phyloP scores from a whole-genome alignment of 2,329 filamentous ascomycete genomes.

The Dactylonectria estremocensis region DNA sequence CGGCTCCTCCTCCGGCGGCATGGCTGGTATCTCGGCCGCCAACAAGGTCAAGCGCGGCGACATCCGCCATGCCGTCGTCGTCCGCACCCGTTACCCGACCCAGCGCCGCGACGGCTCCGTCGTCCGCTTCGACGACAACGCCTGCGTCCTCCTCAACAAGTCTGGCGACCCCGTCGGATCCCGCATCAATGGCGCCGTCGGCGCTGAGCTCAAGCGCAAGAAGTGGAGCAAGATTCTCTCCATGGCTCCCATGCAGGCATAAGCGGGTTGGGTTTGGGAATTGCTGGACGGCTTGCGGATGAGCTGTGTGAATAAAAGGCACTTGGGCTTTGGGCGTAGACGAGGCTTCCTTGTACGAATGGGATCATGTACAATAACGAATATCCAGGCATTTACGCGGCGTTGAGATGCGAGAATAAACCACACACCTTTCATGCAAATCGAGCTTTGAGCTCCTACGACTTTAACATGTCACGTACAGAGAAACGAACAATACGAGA shows the following conservation, averaged over 20 bases:
- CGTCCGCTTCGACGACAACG: slow-evolving; percentile 97
- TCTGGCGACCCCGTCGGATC: slow-evolving; percentile 94
- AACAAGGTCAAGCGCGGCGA: slow-evolving; percentile 97
- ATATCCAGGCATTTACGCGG: slow-evolving; percentile 53
- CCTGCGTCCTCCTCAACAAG: slow-evolving; percentile 98
- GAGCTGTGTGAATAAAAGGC: slow-evolving; percentile 36
- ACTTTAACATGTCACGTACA: slow-evolving; percentile 26
- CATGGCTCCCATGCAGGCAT: slow-evolving; percentile 83
- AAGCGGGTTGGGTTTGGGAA: slow-evolving; percentile 35
- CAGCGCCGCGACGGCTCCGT: slow-evolving; percentile 91
- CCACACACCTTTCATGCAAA: slow-evolving; percentile 45
- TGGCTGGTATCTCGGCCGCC: slow-evolving; percentile 79
- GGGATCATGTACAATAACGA: slow-evolving; percentile 54
- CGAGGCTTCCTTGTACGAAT: slow-evolving; percentile 42
- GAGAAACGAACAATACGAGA: not conserved
- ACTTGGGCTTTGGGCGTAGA: slow-evolving; percentile 13
- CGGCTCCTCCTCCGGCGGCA: slow-evolving; percentile 79
- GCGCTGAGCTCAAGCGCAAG: slow-evolving; percentile 88
- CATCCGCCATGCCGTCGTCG: slow-evolving; percentile 95
- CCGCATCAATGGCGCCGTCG: slow-evolving; percentile 92
- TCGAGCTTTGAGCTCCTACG: slow-evolving; percentile 8
- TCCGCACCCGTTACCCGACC: slow-evolving; percentile 90
- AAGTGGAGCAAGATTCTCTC: slow-evolving; percentile 99
- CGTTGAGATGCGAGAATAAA: slow-evolving; percentile 51
- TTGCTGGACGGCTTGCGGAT: slow-evolving; percentile 11